phyloP scores from a whole-genome alignment of 176 grass and related monocot genomes.

The Aegilops speltoides region DNA sequence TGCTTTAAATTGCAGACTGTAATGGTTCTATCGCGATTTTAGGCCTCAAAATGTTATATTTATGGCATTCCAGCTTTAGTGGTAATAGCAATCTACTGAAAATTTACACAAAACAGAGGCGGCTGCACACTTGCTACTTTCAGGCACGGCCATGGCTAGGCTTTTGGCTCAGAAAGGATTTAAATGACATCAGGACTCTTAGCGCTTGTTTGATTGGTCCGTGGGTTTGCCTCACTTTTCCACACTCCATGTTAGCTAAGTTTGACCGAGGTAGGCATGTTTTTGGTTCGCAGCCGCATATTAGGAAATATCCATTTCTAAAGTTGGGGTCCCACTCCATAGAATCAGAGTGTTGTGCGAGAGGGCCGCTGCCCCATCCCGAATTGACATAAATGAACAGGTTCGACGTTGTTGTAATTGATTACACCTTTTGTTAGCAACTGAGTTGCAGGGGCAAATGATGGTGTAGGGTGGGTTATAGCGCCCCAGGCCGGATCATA shows the following conservation, averaged over 20 bases:
- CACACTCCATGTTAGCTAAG: not conserved
- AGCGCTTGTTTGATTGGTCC: not conserved
- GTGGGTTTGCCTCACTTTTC: not conserved
- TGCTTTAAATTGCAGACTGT: slow-evolving; percentile 1
- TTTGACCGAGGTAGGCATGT: not conserved
- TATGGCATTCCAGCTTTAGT: not conserved
- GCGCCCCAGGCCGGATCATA: no score
- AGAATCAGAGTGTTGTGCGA: not conserved
- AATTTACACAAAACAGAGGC: not conserved
- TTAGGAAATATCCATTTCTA: not conserved
- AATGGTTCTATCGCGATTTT: not conserved
- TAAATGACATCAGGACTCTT: not conserved
- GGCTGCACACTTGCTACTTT: not conserved
- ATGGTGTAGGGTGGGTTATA: no score
- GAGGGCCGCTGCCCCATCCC: no score
- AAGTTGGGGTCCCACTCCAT: not conserved
- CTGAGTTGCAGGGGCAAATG: no score
- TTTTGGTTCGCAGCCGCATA: not conserved
- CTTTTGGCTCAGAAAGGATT: not conserved
- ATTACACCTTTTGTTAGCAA: no score
- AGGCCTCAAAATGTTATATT: not conserved
- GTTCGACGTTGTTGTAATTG: no score
- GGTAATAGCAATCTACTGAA: not conserved
- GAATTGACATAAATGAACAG: no score
- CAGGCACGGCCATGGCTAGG: not conserved